Conservation (phyloP, 2,329 filamentous ascomycete genomes). For the Gaeumannomyces sp. region DNA sequence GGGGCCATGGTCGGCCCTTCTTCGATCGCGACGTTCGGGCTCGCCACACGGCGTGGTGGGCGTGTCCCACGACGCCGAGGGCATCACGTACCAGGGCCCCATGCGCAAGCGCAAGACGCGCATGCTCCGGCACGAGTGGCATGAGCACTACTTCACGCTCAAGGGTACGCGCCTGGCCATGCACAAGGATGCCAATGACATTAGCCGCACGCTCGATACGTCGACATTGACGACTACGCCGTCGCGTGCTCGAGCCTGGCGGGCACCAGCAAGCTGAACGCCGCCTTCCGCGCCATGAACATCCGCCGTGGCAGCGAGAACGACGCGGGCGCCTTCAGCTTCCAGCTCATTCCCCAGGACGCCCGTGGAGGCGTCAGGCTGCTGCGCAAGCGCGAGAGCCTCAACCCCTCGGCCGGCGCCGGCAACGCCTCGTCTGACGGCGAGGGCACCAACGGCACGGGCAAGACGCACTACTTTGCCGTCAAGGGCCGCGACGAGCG, state of each 20-base stretch:
- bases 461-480: conserved; percentile 90
- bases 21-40: conserved; percentile 18
- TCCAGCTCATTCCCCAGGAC: conserved; percentile 74
- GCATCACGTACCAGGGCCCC: conserved; percentile 69
- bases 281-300: conserved; percentile 77
- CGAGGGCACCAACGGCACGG: conserved; percentile 51
- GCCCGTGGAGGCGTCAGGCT: conserved; percentile 44
- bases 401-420: conserved; percentile 13
- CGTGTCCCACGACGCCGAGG: conserved; percentile 33
- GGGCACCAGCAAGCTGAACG: conserved; percentile 72
- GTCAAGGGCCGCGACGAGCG: conserved; percentile 81
- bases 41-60: conserved; percentile 14
- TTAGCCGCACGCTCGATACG: conserved; percentile 63
- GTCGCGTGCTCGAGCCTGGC: conserved; percentile 76
- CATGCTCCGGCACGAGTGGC: conserved; percentile 88
- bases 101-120: conserved; percentile 93
- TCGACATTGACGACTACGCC: conserved; percentile 84
- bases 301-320: conserved; percentile 47
- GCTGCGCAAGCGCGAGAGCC: conserved; percentile 49
- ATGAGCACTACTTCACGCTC: conserved; percentile 84
- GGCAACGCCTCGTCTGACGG: conserved; percentile 18
- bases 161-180: conserved; percentile 68
- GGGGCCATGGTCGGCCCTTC: not conserved
- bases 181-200: conserved; percentile 55
- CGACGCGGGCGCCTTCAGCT: conserved; percentile 66